Evolutionary conservation across 2,329 filamentous ascomycete genomes (phyloP).

Genomic region (Xylariaceae sp.): DNA sequence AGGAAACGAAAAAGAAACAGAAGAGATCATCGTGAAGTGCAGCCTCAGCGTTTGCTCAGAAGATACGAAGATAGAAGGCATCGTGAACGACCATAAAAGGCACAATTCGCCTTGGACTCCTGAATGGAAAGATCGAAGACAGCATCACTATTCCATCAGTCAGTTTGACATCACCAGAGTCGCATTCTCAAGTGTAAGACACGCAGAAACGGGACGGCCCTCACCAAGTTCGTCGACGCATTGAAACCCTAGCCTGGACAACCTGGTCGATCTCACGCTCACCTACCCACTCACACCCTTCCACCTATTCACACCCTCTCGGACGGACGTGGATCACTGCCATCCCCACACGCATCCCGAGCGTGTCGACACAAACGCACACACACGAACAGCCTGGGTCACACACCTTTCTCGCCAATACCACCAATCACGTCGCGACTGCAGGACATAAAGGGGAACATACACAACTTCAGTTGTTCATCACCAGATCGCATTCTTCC

Average conservation of each 20-base stretch:
- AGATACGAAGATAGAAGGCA: too few species aligned
- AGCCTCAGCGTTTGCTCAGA: neutral
- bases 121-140: conserved; percentile 5
- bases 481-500: conserved; percentile 14
- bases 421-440: conserved; percentile 15
- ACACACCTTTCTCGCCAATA: conserved; percentile 14
- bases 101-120: conserved; percentile 9
- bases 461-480: conserved; percentile 1
- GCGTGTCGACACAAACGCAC: neutral
- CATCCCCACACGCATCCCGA: conserved; percentile 12
- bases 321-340: neutral
- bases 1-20: neutral
- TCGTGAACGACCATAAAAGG: conserved; percentile 17
- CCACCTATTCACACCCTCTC: neutral
- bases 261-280: neutral
- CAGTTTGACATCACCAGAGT: conserved; percentile 11
- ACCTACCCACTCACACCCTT: neutral
- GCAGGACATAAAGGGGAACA: conserved; percentile 2
- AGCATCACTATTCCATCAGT: conserved; percentile 16
- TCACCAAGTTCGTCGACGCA: conserved; percentile 19
- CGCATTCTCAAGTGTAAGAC: conserved; percentile 20
- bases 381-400: conserved; percentile 9
- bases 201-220: conserved; percentile 25
- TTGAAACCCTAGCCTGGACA: conserved; percentile 13
- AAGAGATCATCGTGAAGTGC: neutral